A percentile compares a stretch with the other conserved stretches of the same genome.
Conservation (phyloP, 768 basidiomycete genomes). For the Trametes cingulata region DNA sequence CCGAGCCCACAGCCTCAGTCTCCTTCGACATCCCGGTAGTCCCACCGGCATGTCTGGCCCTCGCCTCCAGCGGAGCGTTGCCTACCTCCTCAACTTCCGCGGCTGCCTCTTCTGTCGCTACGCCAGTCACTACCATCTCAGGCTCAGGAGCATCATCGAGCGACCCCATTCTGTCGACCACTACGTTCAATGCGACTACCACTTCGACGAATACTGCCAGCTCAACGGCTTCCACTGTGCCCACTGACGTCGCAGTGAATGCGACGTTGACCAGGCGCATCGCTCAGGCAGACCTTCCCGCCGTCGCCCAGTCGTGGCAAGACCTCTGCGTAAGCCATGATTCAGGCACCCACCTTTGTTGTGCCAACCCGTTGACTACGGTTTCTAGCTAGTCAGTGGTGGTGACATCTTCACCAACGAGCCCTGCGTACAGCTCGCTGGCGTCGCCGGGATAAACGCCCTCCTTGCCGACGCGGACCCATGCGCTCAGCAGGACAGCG, state of each 20-base stretch:
- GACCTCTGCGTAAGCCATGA: slow-evolving; percentile 38
- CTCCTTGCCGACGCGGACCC: slow-evolving; percentile 46
- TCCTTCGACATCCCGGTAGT: slow-evolving; percentile 1
- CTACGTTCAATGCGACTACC: not conserved
- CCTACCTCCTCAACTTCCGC: not conserved
- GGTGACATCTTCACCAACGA: slow-evolving; percentile 42
- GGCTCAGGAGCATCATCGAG: not conserved
- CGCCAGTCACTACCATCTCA: not conserved
- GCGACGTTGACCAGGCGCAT: slow-evolving; percentile 25
- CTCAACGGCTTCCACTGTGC: not conserved
- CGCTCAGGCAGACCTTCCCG: slow-evolving; percentile 38
- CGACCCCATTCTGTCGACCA: not conserved
- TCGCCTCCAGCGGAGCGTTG: slow-evolving; percentile 1
- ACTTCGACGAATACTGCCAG: not conserved
- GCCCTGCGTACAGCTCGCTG: slow-evolving; percentile 45
- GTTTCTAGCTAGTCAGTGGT: slow-evolving; percentile 34
- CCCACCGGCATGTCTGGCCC: slow-evolving; percentile 17
- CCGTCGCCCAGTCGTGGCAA: slow-evolving; percentile 45
- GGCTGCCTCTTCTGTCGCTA: not conserved
- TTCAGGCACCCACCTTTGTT: too few species aligned
- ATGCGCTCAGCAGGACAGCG: slow-evolving; percentile 51
- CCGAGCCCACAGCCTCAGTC: not conserved
- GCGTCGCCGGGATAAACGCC: slow-evolving; percentile 42
- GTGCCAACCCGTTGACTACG: not conserved
- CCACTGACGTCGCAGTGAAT: not conserved